Evolutionary conservation across 2,329 filamentous ascomycete genomes (phyloP).

Genomic region (Botrytis medusae): DNA sequence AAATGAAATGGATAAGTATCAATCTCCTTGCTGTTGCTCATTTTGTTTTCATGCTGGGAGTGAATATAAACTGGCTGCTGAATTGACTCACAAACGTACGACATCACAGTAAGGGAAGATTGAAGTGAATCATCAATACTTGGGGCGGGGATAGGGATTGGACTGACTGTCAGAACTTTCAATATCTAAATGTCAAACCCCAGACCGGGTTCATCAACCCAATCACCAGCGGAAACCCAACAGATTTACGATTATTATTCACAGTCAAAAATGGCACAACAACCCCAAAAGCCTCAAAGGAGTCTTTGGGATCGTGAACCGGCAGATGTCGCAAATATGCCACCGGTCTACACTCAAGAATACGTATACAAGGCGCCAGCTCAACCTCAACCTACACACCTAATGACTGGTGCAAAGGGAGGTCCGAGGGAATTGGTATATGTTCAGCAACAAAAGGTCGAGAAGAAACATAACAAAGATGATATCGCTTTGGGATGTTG

Average conservation of each 20-base stretch:
- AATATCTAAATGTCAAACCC: background rate
- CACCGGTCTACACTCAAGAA: conserved; percentile 12
- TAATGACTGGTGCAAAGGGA: background rate
- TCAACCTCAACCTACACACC: background rate
- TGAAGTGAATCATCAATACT: background rate
- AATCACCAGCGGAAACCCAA: background rate
- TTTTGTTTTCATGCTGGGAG: background rate
- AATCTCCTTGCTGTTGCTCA: conserved; percentile 3
- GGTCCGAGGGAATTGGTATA: conserved; percentile 3
- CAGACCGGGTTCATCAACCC: background rate
- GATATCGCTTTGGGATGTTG: conserved; percentile 17
- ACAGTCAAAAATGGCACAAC: conserved; percentile 4
- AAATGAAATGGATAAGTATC: conserved; percentile 8
- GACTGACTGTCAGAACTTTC: background rate
- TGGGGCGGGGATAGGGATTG: background rate
- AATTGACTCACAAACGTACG: background rate
- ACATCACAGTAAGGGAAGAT: background rate
- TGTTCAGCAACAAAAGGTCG: conserved; percentile 7
- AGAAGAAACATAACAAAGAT: background rate
- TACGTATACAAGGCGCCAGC: background rate
- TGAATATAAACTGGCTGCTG: background rate
- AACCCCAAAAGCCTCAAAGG: conserved; percentile 7
- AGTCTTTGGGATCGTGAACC: conserved; percentile 17
- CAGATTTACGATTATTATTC: background rate
- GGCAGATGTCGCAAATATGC: conserved; percentile 15